These are phyloP conservation scores for Suhomyces chickasaworum DNA, from an alignment of 1,139 yeast genomes.

Conservation along the genomic window DNA sequence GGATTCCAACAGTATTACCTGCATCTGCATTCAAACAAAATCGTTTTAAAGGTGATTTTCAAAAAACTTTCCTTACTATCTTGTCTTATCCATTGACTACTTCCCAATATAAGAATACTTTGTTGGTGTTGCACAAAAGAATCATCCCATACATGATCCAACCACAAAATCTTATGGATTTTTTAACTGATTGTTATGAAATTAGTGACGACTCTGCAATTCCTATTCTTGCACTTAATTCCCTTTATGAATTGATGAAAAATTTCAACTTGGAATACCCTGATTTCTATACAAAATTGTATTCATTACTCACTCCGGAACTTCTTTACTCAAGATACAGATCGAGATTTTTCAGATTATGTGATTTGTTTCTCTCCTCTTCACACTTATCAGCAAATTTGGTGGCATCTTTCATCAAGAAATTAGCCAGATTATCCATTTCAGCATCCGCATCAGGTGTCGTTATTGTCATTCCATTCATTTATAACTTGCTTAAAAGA, in stretches of 20 bases:
- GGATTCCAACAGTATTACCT: constrained; percentile 50
- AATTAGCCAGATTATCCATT: constrained; percentile 70
- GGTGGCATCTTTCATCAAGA: constrained; percentile 88
- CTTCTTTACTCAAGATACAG: constrained; percentile 77
- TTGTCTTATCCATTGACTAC: constrained; percentile 52
- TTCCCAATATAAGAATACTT: constrained; percentile 67
- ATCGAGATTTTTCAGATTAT: constrained; percentile 82
- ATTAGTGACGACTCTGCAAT: constrained; percentile 62
- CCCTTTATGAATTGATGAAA: constrained; percentile 83
- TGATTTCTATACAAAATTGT: constrained; percentile 80
- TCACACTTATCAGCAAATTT: constrained; percentile 83
- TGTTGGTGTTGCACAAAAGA: constrained; percentile 76
- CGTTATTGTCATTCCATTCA: constrained; percentile 84
- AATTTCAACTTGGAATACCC: constrained; percentile 88
- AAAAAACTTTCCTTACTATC: constrained; percentile 63
- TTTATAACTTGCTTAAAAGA: constrained; percentile 82
- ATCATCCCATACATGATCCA: constrained; percentile 78
- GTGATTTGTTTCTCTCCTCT: constrained; percentile 83
- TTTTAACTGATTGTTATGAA: constrained; percentile 82
- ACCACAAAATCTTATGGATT: constrained; percentile 89
- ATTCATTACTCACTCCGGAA: constrained; percentile 74
- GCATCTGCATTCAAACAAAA: constrained; percentile 54
- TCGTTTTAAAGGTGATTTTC: constrained; percentile 66
- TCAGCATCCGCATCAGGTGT: constrained; percentile 90
- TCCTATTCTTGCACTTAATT: constrained; percentile 82